Base-by-base conservation (phyloP, 352 stramenopile genomes). In the Pythium monospermum region DNA sequence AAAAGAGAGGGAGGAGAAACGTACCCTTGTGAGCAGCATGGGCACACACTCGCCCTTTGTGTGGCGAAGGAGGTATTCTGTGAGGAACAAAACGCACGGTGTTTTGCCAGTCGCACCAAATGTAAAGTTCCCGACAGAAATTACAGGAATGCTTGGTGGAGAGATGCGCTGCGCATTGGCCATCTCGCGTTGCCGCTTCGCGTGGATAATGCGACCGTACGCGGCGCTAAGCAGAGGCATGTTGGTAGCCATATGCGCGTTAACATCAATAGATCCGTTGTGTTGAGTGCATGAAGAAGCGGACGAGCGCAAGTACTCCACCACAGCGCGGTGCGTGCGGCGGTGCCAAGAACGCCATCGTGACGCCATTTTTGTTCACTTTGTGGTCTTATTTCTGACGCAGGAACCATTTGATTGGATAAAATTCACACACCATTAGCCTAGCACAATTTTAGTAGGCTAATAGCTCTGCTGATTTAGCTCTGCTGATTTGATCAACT, bases 31-130 rank as follows among this genome's bases (percentile, higher is more conserved):
- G 13, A 87, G 57, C 19, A 87, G 57, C 71, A 87, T 60, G 4
- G 71, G 71, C 26, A 71, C 61, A 30, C 18, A 22, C 26, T 5
- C 15, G 11, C 6, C 19, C 49, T 39, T 37, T 10, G 39, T 25
- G 15, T 52, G 23, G 4, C 30, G 22, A 19, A 59, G 52, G 8
- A 53, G 35, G 7, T 13, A 64, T 38, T 62, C 54, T 1, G 47
- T 37, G 18, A 88, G 61, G 22, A 75, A 71, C 39, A 77, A 46
- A 22, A 77, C 77, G 7, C 71, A 80, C 19, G 77, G 77, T 33
- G 77, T 89, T 62, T 89, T 89, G 45, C 77, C 77, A 4, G 77
- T 89, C n/a, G 71, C 77, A 2, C 77, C 77, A 33, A 85, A 87
- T 2, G 77, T 89, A 47, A 82, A 39, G 61, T 89, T 89, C 25